Evolutionary conservation across 495 filamentous ascomycete genomes (phyloP).

Genomic region (Xeromyces bisporus): DNA sequence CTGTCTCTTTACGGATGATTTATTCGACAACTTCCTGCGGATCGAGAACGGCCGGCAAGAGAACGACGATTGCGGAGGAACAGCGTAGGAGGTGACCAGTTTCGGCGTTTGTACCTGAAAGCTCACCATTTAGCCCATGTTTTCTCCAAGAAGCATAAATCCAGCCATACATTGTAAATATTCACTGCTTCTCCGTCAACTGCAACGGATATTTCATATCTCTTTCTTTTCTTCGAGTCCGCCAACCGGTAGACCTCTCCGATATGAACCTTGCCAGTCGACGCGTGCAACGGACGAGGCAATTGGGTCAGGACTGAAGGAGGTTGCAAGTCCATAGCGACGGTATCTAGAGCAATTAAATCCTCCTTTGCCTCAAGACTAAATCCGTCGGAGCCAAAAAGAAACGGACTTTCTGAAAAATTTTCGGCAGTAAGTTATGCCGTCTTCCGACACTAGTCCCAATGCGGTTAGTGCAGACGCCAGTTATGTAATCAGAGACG

Average conservation of each 20-base stretch:
- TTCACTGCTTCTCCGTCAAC: constrained; percentile 85
- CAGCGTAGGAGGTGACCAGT: constrained; percentile 66
- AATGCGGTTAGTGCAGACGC: background rate
- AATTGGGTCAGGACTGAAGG: constrained; percentile 46
- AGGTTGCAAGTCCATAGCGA: constrained; percentile 27
- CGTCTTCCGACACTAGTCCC: constrained; percentile 5
- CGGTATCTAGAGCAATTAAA: background rate
- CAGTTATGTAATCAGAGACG: no score
- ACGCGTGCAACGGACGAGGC: constrained; percentile 44
- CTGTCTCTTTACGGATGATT: constrained; percentile 41
- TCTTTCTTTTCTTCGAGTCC: constrained; percentile 66
- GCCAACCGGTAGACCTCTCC: constrained; percentile 56
- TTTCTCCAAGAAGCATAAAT: background rate
- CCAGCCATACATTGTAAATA: constrained; percentile 67
- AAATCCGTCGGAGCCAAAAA: background rate
- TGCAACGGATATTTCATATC: constrained; percentile 67
- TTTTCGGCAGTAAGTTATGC: constrained; percentile 23
- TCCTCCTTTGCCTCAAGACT: background rate
- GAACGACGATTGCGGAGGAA: constrained; percentile 66
- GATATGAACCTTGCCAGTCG: constrained; percentile 40
- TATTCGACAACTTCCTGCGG: constrained; percentile 37
- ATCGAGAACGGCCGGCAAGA: constrained; percentile 64
- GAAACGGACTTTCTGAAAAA: constrained; percentile 23
- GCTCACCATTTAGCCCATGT: constrained; percentile 7
- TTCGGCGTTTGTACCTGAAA: constrained; percentile 61